These are phyloP conservation scores for Iberis amara DNA, from an alignment of 441 rosid species.

Conservation along the genomic window DNA sequence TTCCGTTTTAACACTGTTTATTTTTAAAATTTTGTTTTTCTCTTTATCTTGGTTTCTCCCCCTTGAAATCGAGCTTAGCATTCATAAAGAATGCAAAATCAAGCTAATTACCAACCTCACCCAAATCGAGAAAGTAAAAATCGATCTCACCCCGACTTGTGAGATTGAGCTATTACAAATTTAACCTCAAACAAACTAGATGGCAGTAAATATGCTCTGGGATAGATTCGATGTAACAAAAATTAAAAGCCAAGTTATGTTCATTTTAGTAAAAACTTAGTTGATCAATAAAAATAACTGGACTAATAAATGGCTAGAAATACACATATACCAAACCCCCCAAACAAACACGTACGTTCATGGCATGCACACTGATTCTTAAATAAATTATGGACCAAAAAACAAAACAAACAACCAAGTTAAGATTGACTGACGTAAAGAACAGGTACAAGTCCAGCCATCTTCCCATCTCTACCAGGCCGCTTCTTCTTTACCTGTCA, in stretches of 20 bases:
- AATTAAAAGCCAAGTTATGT: not conserved
- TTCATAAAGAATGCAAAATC: no score
- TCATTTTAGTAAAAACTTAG: not conserved
- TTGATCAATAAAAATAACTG: not conserved
- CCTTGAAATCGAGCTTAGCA: no score
- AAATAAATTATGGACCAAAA: not conserved
- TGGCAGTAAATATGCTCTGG: no score
- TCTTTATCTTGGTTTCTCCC: no score
- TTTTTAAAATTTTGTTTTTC: no score
- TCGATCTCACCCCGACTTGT: no score
- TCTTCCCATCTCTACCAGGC: constrained; percentile 95
- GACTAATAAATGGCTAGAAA: not conserved
- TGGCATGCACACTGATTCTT: constrained; percentile 19
- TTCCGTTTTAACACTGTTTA: no score
- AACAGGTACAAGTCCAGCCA: constrained; percentile 97
- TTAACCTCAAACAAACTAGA: no score
- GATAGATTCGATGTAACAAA: no score
- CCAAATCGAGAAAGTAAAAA: no score
- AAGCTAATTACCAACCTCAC: no score
- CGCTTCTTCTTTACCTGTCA: constrained; percentile 92
- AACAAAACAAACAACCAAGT: constrained; percentile 6
- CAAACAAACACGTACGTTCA: constrained; percentile 19
- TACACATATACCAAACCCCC: constrained; percentile 11
- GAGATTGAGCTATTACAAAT: no score
- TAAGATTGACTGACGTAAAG: constrained; percentile 76